Evolutionary conservation across 345 rosid species (phyloP).

Genomic region (Populus alba): DNA sequence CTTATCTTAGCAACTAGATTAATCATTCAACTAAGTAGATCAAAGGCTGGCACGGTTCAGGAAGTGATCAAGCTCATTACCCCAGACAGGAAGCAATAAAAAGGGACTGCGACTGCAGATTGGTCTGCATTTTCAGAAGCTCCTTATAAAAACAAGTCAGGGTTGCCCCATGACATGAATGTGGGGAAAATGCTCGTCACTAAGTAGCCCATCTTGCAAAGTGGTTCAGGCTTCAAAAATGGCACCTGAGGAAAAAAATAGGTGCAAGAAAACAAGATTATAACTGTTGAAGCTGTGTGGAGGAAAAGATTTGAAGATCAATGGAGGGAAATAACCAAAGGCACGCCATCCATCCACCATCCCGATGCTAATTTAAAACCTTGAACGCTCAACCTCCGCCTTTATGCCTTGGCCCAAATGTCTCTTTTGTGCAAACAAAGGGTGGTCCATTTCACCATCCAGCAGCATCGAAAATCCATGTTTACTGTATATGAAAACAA

Average conservation of each 20-base stretch:
- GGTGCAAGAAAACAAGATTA: no score
- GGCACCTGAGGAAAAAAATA: no score
- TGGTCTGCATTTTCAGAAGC: not conserved
- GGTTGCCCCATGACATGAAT: not conserved
- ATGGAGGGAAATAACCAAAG: no score
- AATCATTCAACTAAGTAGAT: not conserved
- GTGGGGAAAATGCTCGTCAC: not conserved
- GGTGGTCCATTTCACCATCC: constrained; percentile 4
- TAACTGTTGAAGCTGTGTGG: no score
- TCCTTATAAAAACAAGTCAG: not conserved
- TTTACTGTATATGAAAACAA: not conserved
- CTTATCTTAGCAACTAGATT: no score
- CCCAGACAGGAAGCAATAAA: not conserved
- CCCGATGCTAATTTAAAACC: no score
- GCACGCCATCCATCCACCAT: no score
- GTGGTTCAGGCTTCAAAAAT: no score
- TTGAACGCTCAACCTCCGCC: no score
- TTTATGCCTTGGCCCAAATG: not conserved
- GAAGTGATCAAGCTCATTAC: not conserved
- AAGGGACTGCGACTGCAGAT: not conserved
- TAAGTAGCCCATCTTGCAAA: no score
- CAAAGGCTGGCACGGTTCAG: not conserved
- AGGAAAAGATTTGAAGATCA: no score
- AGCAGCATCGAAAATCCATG: not conserved
- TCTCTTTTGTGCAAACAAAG: not conserved